Evolutionary conservation across 495 filamentous ascomycete species (phyloP), one percentile per base, ranked within the genome.

Genomic region (Terfezia claveryi): DNA sequence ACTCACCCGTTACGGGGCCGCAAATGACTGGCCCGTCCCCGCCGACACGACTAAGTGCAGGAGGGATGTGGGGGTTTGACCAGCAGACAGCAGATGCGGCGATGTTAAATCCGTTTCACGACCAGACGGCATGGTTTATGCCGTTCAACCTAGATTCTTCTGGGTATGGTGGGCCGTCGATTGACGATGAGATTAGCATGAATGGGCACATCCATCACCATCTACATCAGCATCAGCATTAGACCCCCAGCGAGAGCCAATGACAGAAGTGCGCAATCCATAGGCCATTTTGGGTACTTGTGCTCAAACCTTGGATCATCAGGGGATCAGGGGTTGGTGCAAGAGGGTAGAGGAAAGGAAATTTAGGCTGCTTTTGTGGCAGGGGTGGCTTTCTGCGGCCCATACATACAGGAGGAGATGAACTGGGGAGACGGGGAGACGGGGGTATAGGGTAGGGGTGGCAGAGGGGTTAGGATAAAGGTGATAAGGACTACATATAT

Each of bases 131-230:
- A 23, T 95, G 88, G 88, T 94, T 94, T 68, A 79, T 93, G 71
- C 88, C 88, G 2, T 95, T 94, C 70, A 95, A 94, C 62, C 77
- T 89, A 69, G 82, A 87, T 58, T 85, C 83, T 53, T 77, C 41
- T 78, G 23, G 61, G 52, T 55, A 56, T 65, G 53, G 58, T 59
- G 55, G 53, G 54, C 38, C 38, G 16, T 46, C 8, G 41, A 49
- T 20, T 58, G 55, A 37, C 57, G 61, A 57, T 59, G 37, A n/a
- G 62, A 38, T 49, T 53, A 49, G 52, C 27, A 38, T 53, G 61
- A 56, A 14, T 50, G 38, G 37, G 52, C 50, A 59, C 38, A 49
- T 50, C 56, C 58, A 37, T 51, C 50, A 36, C 23, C 23, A 51
- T 7, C 2, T 23, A 44, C 10, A 54, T 23, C 41, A 23, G 54